Percentiles rank a stretch among this genome's conserved stretches.
Evolutionary conservation across 129 eudicot genomes (phyloP).

Genomic region (Dittrichia graveolens): DNA sequence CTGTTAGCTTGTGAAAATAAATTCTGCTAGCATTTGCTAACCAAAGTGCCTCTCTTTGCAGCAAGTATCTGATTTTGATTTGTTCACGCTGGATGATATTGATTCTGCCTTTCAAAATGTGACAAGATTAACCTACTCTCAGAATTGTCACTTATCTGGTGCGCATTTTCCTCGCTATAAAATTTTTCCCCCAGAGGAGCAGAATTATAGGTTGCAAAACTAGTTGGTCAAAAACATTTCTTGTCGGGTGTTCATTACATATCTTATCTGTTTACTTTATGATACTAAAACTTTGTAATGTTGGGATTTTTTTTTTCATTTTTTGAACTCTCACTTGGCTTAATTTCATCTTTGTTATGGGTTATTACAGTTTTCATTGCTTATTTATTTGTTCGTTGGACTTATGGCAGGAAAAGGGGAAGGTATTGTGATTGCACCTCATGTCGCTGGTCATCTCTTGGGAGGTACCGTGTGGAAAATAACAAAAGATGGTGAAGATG

Average conservation of each 20-base stretch:
- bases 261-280: neutral
- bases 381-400: slow-evolving; percentile 10
- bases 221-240: neutral
- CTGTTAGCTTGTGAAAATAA: too few relatives aligned
- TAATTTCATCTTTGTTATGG: neutral
- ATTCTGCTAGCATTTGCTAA: slow-evolving; percentile 18
- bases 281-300: neutral
- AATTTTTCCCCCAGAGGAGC: neutral
- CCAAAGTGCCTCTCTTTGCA: slow-evolving; percentile 37
- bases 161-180: slow-evolving; percentile 20
- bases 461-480: slow-evolving; percentile 97
- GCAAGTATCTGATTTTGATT: slow-evolving; percentile 96
- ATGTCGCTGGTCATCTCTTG: slow-evolving; percentile 89
- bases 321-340: neutral
- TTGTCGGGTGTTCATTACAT: neutral
- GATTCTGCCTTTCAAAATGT: slow-evolving; percentile 88
- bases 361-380: neutral
- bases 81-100: slow-evolving; percentile 94
- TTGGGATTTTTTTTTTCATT: neutral
- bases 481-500: slow-evolving; percentile 98
- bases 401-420: slow-evolving; percentile 80
- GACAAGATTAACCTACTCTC: slow-evolving; percentile 89
- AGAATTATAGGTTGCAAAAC: neutral
- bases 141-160: slow-evolving; percentile 92
- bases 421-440: slow-evolving; percentile 98